Conservation (phyloP, 129 eudicot genomes). For the Flaveria sonorensis region DNA sequence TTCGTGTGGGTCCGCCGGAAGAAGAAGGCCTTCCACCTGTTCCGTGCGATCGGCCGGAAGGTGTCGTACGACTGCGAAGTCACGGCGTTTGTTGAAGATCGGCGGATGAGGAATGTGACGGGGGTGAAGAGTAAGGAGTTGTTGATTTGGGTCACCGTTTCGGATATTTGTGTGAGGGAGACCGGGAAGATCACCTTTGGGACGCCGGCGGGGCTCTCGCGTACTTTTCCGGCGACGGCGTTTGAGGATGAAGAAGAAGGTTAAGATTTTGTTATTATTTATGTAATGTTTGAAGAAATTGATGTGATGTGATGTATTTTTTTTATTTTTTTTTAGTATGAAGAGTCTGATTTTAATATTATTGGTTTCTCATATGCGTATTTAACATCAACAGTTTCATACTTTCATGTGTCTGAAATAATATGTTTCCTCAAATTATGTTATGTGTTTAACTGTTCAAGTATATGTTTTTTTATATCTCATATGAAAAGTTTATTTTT, state of each 20-base stretch:
- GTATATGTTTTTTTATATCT: too few species aligned
- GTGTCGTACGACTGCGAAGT: slow-evolving; percentile 76
- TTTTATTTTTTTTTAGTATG: too few species aligned
- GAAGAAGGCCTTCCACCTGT: slow-evolving; percentile 54
- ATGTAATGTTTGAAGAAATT: too few species aligned
- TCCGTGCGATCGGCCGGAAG: slow-evolving; percentile 44
- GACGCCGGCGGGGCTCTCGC: slow-evolving; percentile 63
- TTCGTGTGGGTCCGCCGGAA: slow-evolving; percentile 89
- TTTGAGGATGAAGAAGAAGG: slow-evolving; percentile 42
- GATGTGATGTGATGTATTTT: neutral
- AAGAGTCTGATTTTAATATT: too few species aligned
- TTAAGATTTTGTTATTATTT: neutral
- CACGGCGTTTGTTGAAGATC: slow-evolving; percentile 71
- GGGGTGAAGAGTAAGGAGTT: slow-evolving; percentile 92
- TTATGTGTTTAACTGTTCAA: too few species aligned
- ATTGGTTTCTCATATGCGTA: too few species aligned
- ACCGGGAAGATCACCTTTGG: slow-evolving; percentile 70
- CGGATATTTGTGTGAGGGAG: slow-evolving; percentile 53
- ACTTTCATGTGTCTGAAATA: too few species aligned
- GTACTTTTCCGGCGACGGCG: slow-evolving; percentile 71
- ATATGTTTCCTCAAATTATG: too few species aligned
- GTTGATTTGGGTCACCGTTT: slow-evolving; percentile 69
- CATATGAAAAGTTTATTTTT: too few species aligned
- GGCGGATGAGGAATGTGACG: slow-evolving; percentile 68
- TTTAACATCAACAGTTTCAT: too few species aligned